Percentiles rank a stretch among this genome's conserved stretches.
phyloP scores from a whole-genome alignment of 352 stramenopile species.

The Blastocystis sp. region DNA sequence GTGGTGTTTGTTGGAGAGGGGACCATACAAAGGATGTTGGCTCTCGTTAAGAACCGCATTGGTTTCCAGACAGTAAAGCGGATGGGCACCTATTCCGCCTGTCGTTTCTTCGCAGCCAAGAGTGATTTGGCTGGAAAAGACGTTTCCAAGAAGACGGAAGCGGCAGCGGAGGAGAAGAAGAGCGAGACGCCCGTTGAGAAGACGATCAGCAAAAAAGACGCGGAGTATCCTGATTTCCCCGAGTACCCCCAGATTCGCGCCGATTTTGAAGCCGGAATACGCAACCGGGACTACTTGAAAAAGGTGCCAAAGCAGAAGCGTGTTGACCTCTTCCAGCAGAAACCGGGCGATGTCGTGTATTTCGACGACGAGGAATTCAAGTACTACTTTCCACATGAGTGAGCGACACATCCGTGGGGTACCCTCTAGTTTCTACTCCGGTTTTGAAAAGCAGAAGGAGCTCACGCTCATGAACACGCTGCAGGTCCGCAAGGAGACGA shows the following conservation, averaged over 20 bases:
- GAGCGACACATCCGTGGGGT: not conserved
- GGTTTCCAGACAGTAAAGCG: not conserved
- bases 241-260: conserved; percentile 42
- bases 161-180: not conserved
- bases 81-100: not conserved
- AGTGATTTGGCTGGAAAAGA: not conserved
- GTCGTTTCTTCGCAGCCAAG: conserved; percentile 28
- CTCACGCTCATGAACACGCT: conserved; percentile 43
- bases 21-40: not conserved
- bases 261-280: conserved; percentile 38
- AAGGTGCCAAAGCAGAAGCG: conserved; percentile 39
- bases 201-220: not conserved
- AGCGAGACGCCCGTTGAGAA: conserved; percentile 7
- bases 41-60: conserved; percentile 5
- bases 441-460: conserved; percentile 64
- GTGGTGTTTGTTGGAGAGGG: not conserved
- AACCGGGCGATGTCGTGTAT: conserved; percentile 37
- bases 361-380: conserved; percentile 66
- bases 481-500: conserved; percentile 52
- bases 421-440: conserved; percentile 49
- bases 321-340: conserved; percentile 29
- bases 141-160: not conserved
- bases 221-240: conserved; percentile 45
- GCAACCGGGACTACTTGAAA: conserved; percentile 57
- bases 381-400: conserved; percentile 60